Percentiles rank a stretch among this genome's conserved stretches.
Evolutionary conservation across 176 grass and related monocot genomes (phyloP).

Genomic region (Secale cereale): DNA sequence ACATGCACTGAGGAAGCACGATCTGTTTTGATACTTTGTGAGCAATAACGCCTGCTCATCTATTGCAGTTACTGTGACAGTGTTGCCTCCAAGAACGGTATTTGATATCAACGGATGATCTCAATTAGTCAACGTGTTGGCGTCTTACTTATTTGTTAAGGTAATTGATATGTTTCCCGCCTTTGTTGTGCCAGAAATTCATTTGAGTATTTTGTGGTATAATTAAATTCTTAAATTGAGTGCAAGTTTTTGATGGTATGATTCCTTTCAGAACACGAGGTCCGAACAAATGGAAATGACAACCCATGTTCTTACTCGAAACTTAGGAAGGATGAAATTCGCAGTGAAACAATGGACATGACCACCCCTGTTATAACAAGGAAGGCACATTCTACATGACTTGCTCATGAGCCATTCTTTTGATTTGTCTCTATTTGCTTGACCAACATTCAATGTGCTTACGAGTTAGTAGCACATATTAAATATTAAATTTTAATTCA

Average conservation of each 20-base stretch:
- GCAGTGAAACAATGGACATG: too few relatives aligned
- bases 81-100: conserved; percentile 14
- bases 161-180: conserved; percentile 42
- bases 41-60: conserved; percentile 32
- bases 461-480: not conserved
- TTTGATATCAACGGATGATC: conserved; percentile 82
- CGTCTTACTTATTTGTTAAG: conserved; percentile 87
- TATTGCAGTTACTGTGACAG: too few relatives aligned
- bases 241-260: too few relatives aligned
- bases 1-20: not conserved
- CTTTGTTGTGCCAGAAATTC: not conserved
- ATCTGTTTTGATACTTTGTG: not conserved
- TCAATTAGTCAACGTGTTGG: conserved; percentile 76
- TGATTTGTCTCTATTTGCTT: not conserved
- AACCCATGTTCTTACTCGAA: too few relatives aligned
- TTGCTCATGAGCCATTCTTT: not conserved
- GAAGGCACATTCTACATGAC: not conserved
- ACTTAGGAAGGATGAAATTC: too few relatives aligned
- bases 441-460: not conserved
- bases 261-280: too few relatives aligned
- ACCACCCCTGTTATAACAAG: too few relatives aligned
- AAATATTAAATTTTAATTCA: conserved; percentile 15
- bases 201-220: not conserved
- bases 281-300: not conserved
- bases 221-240: not conserved